A percentile compares a stretch with the other conserved stretches of the same genome.
Evolutionary conservation across 1,139 yeast genomes (phyloP).

Genomic region (Blastobotrys petasosporus): DNA sequence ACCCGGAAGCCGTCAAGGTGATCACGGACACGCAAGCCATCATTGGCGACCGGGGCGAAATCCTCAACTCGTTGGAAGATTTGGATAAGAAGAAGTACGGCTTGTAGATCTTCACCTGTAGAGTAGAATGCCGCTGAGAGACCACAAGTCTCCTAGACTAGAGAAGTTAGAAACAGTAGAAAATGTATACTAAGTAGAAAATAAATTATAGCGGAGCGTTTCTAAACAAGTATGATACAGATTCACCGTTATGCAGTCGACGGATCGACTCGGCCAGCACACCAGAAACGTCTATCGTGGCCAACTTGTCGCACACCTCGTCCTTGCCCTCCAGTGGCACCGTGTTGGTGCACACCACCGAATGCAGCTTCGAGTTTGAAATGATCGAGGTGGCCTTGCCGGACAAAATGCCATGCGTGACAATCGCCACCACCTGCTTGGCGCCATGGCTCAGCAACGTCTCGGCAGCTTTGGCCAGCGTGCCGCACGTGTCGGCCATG

Average conservation of each 20-base stretch:
- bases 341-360: constrained; percentile 89
- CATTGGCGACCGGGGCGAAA: constrained; percentile 50
- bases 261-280: constrained; percentile 94
- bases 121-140: too few relatives aligned
- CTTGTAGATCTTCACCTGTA: constrained; percentile 9
- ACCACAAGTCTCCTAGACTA: too few relatives aligned
- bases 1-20: constrained; percentile 56
- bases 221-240: constrained; percentile 82
- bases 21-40: constrained; percentile 40
- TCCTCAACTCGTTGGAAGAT: constrained; percentile 46
- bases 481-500: constrained; percentile 99
- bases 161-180: too few relatives aligned
- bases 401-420: constrained; percentile 89
- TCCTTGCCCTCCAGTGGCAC: constrained; percentile 84
- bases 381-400: constrained; percentile 83
- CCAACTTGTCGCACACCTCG: constrained; percentile 64
- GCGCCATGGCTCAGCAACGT: constrained; percentile 78
- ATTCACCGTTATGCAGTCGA: constrained; percentile 91
- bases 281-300: constrained; percentile 78
- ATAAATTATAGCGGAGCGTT: constrained; percentile 37
- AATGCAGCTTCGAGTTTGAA: constrained; percentile 68
- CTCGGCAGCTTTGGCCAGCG: constrained; percentile 93
- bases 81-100: constrained; percentile 51
- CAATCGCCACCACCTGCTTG: constrained; percentile 81
- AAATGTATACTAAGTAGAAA: too few relatives aligned